These are phyloP conservation scores for Polytrichum commune DNA, from an alignment of 225 moss, liverwort and hornwort genomes.

Conservation along the genomic window DNA sequence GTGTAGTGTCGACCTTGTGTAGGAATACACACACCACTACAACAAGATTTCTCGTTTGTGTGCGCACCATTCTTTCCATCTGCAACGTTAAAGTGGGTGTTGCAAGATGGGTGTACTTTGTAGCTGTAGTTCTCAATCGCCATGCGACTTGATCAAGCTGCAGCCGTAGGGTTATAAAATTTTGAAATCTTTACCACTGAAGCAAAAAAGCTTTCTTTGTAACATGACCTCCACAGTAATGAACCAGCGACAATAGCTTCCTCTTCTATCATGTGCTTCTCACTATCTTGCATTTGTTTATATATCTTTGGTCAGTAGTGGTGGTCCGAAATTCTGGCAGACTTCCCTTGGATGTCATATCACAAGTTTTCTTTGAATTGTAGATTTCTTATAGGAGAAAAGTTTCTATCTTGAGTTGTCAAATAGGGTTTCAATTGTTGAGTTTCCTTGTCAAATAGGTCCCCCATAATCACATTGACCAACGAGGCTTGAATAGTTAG, in stretches of 20 bases:
- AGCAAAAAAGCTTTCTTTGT: background rate
- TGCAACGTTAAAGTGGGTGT: conserved; percentile 1
- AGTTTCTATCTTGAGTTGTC: too few relatives aligned
- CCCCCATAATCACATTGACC: too few relatives aligned
- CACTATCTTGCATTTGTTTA: too few relatives aligned
- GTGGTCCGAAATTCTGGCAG: too few relatives aligned
- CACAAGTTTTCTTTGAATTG: too few relatives aligned
- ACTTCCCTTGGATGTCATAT: too few relatives aligned
- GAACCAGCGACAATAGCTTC: background rate
- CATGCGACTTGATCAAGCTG: background rate
- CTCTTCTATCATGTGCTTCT: background rate
- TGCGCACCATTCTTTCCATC: conserved; percentile 5
- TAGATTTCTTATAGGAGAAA: too few relatives aligned
- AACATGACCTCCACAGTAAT: conserved; percentile 1
- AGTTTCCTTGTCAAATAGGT: too few relatives aligned
- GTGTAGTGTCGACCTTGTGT: background rate
- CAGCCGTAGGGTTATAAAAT: background rate
- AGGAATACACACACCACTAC: background rate
- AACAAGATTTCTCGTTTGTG: background rate
- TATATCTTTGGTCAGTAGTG: too few relatives aligned
- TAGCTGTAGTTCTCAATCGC: background rate
- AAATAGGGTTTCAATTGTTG: too few relatives aligned
- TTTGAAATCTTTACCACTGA: background rate
- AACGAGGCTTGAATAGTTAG: too few relatives aligned
- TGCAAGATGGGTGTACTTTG: conserved; percentile 5